These are phyloP conservation scores for Pseudogymnoascus sp. DNA, from an alignment of 2,329 filamentous ascomycete species.

Conservation along the genomic window DNA sequence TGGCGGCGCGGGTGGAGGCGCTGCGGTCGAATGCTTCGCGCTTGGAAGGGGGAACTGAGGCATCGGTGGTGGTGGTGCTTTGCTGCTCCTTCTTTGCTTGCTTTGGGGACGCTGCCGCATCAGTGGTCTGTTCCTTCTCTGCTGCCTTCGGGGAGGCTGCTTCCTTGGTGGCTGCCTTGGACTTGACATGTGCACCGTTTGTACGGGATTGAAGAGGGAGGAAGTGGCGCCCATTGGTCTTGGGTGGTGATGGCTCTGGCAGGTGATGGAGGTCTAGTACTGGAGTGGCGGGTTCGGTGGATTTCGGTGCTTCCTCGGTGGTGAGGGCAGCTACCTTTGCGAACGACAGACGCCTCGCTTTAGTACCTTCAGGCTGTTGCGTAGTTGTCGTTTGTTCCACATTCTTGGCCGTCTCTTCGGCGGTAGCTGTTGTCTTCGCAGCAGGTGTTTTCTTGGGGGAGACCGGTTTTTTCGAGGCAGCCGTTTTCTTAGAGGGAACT, in stretches of 20 bases:
- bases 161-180: neutral
- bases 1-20: neutral
- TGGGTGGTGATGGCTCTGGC: conserved; percentile 14
- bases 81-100: neutral
- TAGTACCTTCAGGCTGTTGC: neutral
- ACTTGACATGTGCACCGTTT: neutral
- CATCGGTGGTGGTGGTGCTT: neutral
- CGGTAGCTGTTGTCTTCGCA: no score
- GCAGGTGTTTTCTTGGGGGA: neutral
- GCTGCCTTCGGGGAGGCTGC: neutral
- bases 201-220: neutral
- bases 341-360: neutral
- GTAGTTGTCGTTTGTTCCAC: neutral
- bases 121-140: neutral
- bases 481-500: neutral
- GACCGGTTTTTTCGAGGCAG: neutral
- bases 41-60: neutral
- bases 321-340: neutral
- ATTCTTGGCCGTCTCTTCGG: neutral
- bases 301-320: conserved; percentile 1
- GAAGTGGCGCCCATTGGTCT: neutral
- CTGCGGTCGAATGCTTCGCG: neutral
- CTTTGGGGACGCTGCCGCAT: neutral
- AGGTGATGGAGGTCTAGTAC: neutral
- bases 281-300: neutral